Conservation (phyloP, 208 protist genomes). For the Acanthamoeba quina region DNA sequence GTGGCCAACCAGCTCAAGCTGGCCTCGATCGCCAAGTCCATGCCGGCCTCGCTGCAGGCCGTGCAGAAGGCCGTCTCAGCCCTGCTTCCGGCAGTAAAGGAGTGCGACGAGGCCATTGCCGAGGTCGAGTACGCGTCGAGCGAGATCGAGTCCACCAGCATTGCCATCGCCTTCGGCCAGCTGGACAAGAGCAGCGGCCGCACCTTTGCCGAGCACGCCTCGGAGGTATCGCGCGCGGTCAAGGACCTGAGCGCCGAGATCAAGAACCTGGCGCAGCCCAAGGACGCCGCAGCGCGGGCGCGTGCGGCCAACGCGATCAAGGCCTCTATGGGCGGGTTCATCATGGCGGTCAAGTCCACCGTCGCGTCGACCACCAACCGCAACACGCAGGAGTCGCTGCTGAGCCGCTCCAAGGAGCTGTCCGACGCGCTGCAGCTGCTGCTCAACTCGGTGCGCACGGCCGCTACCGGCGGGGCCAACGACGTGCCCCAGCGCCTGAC, state of each 20-base stretch:
- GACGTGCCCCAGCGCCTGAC: background rate
- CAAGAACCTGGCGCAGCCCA: conserved; percentile 42
- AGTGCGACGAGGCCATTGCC: conserved; percentile 70
- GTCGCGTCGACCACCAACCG: conserved; percentile 33
- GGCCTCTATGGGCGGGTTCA: background rate
- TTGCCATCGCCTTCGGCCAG: conserved; percentile 51
- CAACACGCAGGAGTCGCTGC: conserved; percentile 63
- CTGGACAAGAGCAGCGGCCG: conserved; percentile 33
- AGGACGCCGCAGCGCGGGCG: conserved; percentile 3
- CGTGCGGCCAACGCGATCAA: conserved; percentile 28
- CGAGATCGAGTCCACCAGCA: conserved; percentile 30
- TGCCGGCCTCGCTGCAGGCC: conserved; percentile 12
- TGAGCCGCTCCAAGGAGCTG: conserved; percentile 41
- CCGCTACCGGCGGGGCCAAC: background rate
- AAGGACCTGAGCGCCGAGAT: conserved; percentile 16
- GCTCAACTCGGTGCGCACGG: background rate
- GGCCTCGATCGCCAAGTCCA: background rate
- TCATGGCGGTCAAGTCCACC: conserved; percentile 48
- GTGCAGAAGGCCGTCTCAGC: conserved; percentile 37
- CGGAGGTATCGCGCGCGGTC: background rate
- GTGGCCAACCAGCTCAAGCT: conserved; percentile 46
- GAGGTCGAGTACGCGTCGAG: conserved; percentile 12
- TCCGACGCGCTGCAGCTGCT: conserved; percentile 16
- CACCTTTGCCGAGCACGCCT: background rate
- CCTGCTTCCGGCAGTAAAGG: conserved; percentile 30